Conservation (phyloP, 768 basidiomycete genomes). For the Paxillus ammoniavirescens region DNA sequence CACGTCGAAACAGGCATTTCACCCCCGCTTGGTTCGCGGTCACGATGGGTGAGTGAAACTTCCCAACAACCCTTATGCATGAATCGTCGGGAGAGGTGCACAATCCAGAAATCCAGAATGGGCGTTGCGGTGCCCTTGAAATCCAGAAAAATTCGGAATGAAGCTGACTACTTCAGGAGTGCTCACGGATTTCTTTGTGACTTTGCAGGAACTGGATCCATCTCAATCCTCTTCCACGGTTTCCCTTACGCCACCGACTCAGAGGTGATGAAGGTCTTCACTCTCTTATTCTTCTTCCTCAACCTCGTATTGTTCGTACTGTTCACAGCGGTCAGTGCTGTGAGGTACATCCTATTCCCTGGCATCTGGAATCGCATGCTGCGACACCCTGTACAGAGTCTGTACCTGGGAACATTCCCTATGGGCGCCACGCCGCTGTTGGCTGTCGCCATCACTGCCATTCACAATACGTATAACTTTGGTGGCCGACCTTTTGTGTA, state of each 20-base stretch:
- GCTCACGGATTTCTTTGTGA: background rate
- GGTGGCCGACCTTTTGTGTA: slow-evolving; percentile 54
- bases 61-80: background rate
- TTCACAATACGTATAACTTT: slow-evolving; percentile 44
- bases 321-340: slow-evolving; percentile 43
- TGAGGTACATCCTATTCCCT: slow-evolving; percentile 55
- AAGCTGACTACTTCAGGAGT: background rate
- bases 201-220: slow-evolving; percentile 43
- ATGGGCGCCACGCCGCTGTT: slow-evolving; percentile 65
- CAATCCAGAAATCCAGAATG: no score
- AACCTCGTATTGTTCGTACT: slow-evolving; percentile 54
- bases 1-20: slow-evolving; percentile 39
- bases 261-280: slow-evolving; percentile 38
- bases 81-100: background rate
- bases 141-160: no score
- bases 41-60: slow-evolving; percentile 45
- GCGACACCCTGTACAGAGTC: slow-evolving; percentile 47
- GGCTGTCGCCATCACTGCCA: slow-evolving; percentile 44
- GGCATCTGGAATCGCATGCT: slow-evolving; percentile 49
- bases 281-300: slow-evolving; percentile 56
- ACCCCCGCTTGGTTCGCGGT: slow-evolving; percentile 56
- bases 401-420: slow-evolving; percentile 48
- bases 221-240: slow-evolving; percentile 53
- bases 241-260: slow-evolving; percentile 55
- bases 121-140: no score